Base-by-base conservation (phyloP, 371 early-diverging fungal genomes). In the Encephalitozoon hellem region DNA sequence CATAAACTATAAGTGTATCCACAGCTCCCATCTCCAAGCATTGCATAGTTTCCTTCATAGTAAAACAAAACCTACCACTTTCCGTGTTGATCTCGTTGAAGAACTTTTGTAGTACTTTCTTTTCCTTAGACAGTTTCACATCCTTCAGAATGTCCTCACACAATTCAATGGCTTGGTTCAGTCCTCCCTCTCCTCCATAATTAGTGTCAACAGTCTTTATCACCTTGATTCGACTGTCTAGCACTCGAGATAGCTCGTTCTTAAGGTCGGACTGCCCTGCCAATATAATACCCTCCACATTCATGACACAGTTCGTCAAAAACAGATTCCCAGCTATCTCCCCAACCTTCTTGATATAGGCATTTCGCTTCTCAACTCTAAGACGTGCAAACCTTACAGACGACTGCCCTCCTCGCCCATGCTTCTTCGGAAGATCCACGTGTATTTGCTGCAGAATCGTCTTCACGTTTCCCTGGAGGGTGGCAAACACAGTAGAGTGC, bases 331-430 rank as follows among this genome's bases (percentile, higher is more conserved):
- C 91, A 8, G 93, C 92, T 67, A 93, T 87, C 84, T 97, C 98
- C 23, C 94, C 94, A 28, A 97, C 94, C 87, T 96, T 97, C 79
- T 95, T 92, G 55, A 97, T 91, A 81, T 97, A 97, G 82, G 96
- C 93, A 87, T 94, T 93, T 66, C 98, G 91, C 87, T 94, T 96
- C 84, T 99, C 98, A 76, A 94, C 91, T 80, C 98, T 90, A 47
- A 97, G 89, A 88, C 98, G 93, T 4, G 96, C 91, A 87, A 99
- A 99, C 90, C 98, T 94, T 75, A 96, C 89, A 21, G 97, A 96
- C 23, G 96, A 95, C 87, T 97, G 98, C 89, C 98, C 99, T 88
- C 98, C 99, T 86, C 97, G 91, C n/a, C 82, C 97, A 89, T 99
- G 99, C 91, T 97, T 99, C 88, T 97, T 97, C 77, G 98, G 98